Conservation (phyloP, 1,139 yeast species). For the Sugiyamaella japonica region DNA sequence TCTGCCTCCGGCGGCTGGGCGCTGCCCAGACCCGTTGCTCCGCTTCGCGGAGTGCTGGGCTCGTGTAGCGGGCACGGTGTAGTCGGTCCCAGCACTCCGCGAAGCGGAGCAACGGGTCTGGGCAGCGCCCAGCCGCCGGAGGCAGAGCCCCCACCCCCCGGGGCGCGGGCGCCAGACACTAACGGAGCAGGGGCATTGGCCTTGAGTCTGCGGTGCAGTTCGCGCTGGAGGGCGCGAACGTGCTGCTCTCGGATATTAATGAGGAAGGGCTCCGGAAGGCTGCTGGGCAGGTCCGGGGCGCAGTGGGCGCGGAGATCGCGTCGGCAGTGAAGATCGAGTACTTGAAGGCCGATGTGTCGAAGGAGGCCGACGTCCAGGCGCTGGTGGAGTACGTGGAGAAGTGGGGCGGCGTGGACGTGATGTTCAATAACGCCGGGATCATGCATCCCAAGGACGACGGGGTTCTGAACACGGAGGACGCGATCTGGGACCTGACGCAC, state of each 20-base stretch:
- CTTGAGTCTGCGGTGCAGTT: slow-evolving; percentile 43
- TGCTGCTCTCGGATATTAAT: slow-evolving; percentile 62
- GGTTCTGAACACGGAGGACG: slow-evolving; percentile 43
- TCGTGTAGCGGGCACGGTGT: neutral
- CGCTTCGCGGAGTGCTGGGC: neutral
- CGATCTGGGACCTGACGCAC: slow-evolving; percentile 52
- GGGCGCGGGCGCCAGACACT: neutral
- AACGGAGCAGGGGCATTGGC: slow-evolving; percentile 38
- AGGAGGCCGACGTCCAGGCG: slow-evolving; percentile 40
- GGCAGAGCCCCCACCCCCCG: slow-evolving; percentile 33
- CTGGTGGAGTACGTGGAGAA: slow-evolving; percentile 40
- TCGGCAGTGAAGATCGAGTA: slow-evolving; percentile 32
- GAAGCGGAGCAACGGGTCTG: slow-evolving; percentile 27
- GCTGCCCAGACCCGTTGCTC: neutral
- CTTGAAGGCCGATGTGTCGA: slow-evolving; percentile 40
- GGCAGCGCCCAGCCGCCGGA: too few species aligned
- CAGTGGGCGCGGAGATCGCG: slow-evolving; percentile 26
- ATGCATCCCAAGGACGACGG: slow-evolving; percentile 67
- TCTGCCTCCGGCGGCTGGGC: neutral
- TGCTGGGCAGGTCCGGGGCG: slow-evolving; percentile 32
- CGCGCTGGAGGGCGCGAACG: slow-evolving; percentile 47
- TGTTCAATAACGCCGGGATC: slow-evolving; percentile 76
- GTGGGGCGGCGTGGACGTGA: slow-evolving; percentile 61
- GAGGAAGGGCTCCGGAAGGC: slow-evolving; percentile 38
- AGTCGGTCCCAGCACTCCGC: neutral